Evolutionary conservation across 2,329 filamentous ascomycete genomes (phyloP).

Genomic region (Aspergillus awamori): DNA sequence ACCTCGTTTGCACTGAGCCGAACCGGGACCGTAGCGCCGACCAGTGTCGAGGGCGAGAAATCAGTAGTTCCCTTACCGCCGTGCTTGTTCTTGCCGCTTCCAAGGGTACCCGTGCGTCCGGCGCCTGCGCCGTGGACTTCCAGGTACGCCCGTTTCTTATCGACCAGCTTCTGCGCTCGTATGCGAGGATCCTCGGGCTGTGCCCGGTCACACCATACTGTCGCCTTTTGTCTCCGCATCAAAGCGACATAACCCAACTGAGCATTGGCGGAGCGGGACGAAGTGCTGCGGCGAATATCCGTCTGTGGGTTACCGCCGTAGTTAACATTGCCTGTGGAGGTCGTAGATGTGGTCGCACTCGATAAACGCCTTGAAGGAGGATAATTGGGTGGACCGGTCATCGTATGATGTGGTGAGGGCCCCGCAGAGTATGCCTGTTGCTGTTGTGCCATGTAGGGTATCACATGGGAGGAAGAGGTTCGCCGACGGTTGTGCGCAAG

Average conservation of each 20-base stretch:
- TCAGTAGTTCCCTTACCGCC: conserved; percentile 79
- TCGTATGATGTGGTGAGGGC: conserved; percentile 31
- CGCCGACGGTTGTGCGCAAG: conserved; percentile 41
- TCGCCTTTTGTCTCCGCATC: conserved; percentile 96
- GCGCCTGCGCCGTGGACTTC: conserved; percentile 69
- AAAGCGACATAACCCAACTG: conserved; percentile 87
- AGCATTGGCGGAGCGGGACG: conserved; percentile 70
- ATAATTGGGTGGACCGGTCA: conserved; percentile 28
- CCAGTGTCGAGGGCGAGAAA: conserved; percentile 75
- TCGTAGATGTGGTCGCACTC: conserved; percentile 46
- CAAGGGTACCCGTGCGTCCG: conserved; percentile 64
- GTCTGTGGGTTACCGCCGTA: conserved; percentile 18
- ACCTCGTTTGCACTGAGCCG: conserved; percentile 94
- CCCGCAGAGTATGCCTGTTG: conserved; percentile 29
- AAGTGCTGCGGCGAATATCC: conserved; percentile 71
- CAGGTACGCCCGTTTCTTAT: conserved; percentile 81
- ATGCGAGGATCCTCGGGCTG: conserved; percentile 89
- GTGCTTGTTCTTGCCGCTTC: conserved; percentile 80
- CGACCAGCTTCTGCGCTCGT: conserved; percentile 78
- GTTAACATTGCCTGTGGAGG: conserved; percentile 41
- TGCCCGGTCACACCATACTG: conserved; percentile 94
- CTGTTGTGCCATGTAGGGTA: conserved; percentile 31
- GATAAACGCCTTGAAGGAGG: conserved; percentile 40
- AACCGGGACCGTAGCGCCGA: conserved; percentile 82
- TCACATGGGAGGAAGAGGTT: conserved; percentile 42